Evolutionary conservation across 768 basidiomycete species (phyloP).

Genomic region (Lactarius vividus): DNA sequence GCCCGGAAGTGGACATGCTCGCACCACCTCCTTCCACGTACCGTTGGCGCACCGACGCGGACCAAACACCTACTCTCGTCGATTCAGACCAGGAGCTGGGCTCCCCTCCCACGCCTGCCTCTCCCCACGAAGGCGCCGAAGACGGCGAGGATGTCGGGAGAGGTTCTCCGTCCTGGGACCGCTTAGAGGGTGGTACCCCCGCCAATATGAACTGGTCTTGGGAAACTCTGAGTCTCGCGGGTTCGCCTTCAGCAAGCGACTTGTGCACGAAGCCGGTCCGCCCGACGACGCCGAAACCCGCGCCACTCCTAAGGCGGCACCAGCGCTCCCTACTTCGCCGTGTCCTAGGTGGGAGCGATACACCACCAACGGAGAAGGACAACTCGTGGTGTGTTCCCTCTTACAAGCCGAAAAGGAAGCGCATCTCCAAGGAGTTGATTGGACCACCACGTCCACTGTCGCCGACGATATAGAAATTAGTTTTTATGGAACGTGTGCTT

Average conservation of each 20-base stretch:
- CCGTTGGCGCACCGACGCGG: slow-evolving; percentile 5
- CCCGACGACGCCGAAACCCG: slow-evolving; percentile 17
- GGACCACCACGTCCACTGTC: slow-evolving; percentile 19
- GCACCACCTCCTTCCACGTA: slow-evolving; percentile 14
- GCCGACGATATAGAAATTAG: not conserved
- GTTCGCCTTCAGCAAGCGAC: not conserved
- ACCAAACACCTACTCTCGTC: not conserved
- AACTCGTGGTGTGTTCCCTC: not conserved
- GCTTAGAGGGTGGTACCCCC: not conserved
- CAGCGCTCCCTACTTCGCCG: slow-evolving; percentile 21
- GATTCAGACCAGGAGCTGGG: not conserved
- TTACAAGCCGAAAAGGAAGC: slow-evolving; percentile 8
- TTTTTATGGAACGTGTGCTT: not conserved
- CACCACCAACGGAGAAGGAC: not conserved
- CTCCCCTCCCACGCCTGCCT: not conserved
- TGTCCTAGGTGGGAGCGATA: slow-evolving; percentile 3
- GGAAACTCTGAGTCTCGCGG: slow-evolving; percentile 1
- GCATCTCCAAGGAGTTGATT: slow-evolving; percentile 19
- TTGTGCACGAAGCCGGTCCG: slow-evolving; percentile 10
- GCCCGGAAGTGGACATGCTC: slow-evolving; percentile 11
- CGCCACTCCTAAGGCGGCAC: slow-evolving; percentile 20
- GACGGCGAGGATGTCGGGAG: not conserved
- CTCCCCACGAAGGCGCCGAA: not conserved
- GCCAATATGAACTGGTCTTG: slow-evolving; percentile 10
- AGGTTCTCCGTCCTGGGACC: not conserved